Evolutionary conservation across 371 early-diverging fungal species (phyloP), one percentile per base, ranked within the genome.

Genomic region (Syncephalastrum contaminatum): DNA sequence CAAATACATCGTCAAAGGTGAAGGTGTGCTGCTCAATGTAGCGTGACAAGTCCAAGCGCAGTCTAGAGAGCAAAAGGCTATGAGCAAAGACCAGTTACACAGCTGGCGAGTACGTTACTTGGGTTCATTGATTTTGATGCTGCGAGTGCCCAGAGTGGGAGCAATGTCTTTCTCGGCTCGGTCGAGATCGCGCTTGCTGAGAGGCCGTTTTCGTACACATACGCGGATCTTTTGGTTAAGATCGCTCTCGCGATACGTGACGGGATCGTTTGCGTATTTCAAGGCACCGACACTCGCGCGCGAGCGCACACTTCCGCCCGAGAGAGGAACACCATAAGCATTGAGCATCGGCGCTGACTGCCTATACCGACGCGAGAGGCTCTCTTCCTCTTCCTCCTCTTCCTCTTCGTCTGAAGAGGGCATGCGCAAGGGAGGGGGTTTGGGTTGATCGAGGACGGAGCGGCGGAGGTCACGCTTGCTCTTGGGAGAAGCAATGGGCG

Each of bases 1-100:
- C 95, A 84, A 98, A 97, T 2, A 94, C 97, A 69, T 95, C 94
- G 75, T 99, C 99, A 84, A 99, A 99, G 0, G 81, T 76, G 69
- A 98, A 99, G 13, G 83, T 75, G 73, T 98, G 98, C 63, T 93
- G 88, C 59, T 98, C 99, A 42, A 93, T 90, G 64, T 91, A 98
- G 67, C 87, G 90, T 19, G 94, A 94, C 79, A 98, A 70, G 73
- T 99, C 99, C 41, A 97, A 86, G 59, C 95, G 95, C 12, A 87
- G 79, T 59, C 90, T 90, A 25, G 12, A 43, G 19, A 27, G 18
- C 43, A 54, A 54, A 16, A 27, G 47, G 4, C 18, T 24, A 7
- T 25, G 25, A 25, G 25, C 25, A 7, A 25, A 30, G 2, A 54
- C 10, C 22, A 52, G 40, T 40, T 14, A 10, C 36, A 12, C 0